These are phyloP conservation scores for Thielaviopsis euricoi DNA, from an alignment of 2,329 filamentous ascomycete species.

Conservation along the genomic window DNA sequence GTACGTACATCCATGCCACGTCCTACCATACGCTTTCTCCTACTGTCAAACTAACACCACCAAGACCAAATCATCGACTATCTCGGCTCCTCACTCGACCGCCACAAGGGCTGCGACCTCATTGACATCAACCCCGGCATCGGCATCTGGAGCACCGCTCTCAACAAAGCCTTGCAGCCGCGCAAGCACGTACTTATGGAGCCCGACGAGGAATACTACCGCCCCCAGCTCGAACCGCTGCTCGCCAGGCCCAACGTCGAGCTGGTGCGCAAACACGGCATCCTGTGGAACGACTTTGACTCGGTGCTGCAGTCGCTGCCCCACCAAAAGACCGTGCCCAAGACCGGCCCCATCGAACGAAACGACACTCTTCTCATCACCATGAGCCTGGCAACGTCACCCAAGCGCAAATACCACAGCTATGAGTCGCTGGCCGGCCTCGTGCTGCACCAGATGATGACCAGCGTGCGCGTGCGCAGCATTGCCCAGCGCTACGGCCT, in stretches of 20 bases:
- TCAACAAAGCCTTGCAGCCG: slow-evolving; percentile 61
- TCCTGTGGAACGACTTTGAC: slow-evolving; percentile 43
- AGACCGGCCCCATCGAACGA: slow-evolving; percentile 26
- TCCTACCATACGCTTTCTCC: not conserved
- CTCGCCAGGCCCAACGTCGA: slow-evolving; percentile 30
- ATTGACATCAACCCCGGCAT: slow-evolving; percentile 73
- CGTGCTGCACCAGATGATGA: slow-evolving; percentile 45
- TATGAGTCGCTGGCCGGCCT: slow-evolving; percentile 42
- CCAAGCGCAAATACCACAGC: slow-evolving; percentile 30
- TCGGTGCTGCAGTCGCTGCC: slow-evolving; percentile 34
- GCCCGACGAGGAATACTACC: slow-evolving; percentile 41
- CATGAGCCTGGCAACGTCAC: slow-evolving; percentile 45
- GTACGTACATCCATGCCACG: slow-evolving; percentile 17
- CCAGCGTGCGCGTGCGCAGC: slow-evolving; percentile 36
- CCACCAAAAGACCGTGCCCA: slow-evolving; percentile 32
- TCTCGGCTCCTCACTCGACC: slow-evolving; percentile 49
- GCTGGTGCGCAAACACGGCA: slow-evolving; percentile 38
- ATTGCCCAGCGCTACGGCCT: slow-evolving; percentile 62
- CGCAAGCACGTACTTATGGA: slow-evolving; percentile 75
- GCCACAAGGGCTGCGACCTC: slow-evolving; percentile 64
- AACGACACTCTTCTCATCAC: slow-evolving; percentile 63
- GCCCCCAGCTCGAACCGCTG: slow-evolving; percentile 43
- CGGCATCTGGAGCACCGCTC: slow-evolving; percentile 61
- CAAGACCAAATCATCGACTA: slow-evolving; percentile 54
- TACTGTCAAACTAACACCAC: not conserved